phyloP scores from a whole-genome alignment of 2,329 filamentous ascomycete genomes.

The Didymella lethalis region DNA sequence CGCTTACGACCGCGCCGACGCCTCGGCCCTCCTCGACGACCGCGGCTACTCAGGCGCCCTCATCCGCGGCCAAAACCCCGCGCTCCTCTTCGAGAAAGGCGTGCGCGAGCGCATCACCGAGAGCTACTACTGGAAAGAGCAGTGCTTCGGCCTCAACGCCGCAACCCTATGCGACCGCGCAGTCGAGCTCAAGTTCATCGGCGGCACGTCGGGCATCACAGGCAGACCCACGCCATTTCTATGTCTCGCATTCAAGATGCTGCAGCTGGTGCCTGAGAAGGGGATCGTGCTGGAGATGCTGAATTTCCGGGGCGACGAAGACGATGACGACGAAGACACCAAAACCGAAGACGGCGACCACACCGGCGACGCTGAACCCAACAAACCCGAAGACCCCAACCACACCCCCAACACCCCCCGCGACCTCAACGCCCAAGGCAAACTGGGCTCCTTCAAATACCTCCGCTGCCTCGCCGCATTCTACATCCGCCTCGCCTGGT shows the following conservation, averaged over 20 bases:
- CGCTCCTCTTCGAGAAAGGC: slow-evolving; percentile 94
- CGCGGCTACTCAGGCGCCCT: slow-evolving; percentile 79
- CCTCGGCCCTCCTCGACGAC: slow-evolving; percentile 80
- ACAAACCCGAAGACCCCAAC: slow-evolving; percentile 1
- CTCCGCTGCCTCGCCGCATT: slow-evolving; percentile 88
- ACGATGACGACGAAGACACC: slow-evolving; percentile 22
- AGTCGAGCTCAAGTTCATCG: slow-evolving; percentile 82
- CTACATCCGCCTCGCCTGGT: slow-evolving; percentile 88
- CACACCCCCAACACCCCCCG: not conserved
- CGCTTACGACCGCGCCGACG: slow-evolving; percentile 76
- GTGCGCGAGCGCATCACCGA: slow-evolving; percentile 95
- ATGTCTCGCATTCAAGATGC: slow-evolving; percentile 91
- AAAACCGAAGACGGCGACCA: slow-evolving; percentile 12
- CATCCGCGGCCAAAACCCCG: slow-evolving; percentile 89
- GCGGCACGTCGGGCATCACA: slow-evolving; percentile 82
- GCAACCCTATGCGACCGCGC: slow-evolving; percentile 86
- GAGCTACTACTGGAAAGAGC: slow-evolving; percentile 97
- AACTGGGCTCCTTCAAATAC: slow-evolving; percentile 69
- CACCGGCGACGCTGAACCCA: not conserved
- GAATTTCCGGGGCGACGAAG: slow-evolving; percentile 56
- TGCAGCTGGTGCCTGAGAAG: slow-evolving; percentile 83
- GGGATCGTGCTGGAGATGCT: slow-evolving; percentile 84
- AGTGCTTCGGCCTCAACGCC: slow-evolving; percentile 93
- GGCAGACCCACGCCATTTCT: slow-evolving; percentile 93
- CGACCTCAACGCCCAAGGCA: slow-evolving; percentile 37